These are phyloP conservation scores for Aspergillus viridinutans DNA, from an alignment of 2,329 filamentous ascomycete genomes.

Conservation along the genomic window DNA sequence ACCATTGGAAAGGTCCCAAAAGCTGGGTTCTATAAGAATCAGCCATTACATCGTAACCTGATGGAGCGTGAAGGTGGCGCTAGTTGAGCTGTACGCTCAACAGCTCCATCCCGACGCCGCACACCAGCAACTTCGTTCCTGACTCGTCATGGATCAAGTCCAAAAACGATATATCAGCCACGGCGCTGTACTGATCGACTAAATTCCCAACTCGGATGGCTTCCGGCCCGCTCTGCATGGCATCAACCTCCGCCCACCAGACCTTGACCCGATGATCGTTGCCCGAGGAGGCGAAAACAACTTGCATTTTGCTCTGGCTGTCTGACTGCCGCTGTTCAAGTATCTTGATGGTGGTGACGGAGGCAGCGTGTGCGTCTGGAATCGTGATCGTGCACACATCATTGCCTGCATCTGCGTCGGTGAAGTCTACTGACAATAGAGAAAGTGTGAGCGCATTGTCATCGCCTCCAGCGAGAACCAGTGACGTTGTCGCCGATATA, in stretches of 20 bases:
- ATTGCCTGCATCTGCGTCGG: slow-evolving; percentile 6
- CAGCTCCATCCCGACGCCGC: slow-evolving; percentile 50
- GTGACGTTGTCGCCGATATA: slow-evolving; percentile 30
- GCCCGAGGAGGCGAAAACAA: slow-evolving; percentile 36
- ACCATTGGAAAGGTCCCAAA: background rate
- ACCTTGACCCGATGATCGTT: slow-evolving; percentile 47
- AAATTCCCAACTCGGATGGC: slow-evolving; percentile 22
- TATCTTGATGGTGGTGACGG: slow-evolving; percentile 39
- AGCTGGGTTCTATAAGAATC: slow-evolving; percentile 5
- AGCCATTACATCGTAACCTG: slow-evolving; percentile 10
- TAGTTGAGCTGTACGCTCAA: slow-evolving; percentile 21
- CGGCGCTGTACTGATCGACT: slow-evolving; percentile 41
- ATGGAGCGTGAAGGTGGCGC: background rate
- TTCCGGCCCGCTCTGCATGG: slow-evolving; percentile 12
- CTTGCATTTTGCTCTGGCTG: slow-evolving; percentile 5
- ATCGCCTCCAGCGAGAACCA: slow-evolving; percentile 76
- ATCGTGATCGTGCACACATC: slow-evolving; percentile 31
- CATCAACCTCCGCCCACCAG: slow-evolving; percentile 36
- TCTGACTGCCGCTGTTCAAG: slow-evolving; percentile 14
- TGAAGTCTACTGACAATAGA: slow-evolving; percentile 27
- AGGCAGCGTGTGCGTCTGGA: slow-evolving; percentile 43
- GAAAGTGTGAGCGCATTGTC: slow-evolving; percentile 73
- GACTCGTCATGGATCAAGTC: slow-evolving; percentile 29
- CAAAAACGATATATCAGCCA: slow-evolving; percentile 54
- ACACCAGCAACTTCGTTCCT: slow-evolving; percentile 35